Evolutionary conservation across 2,329 filamentous ascomycete genomes (phyloP).

Genomic region (Thelonectria discophora): DNA sequence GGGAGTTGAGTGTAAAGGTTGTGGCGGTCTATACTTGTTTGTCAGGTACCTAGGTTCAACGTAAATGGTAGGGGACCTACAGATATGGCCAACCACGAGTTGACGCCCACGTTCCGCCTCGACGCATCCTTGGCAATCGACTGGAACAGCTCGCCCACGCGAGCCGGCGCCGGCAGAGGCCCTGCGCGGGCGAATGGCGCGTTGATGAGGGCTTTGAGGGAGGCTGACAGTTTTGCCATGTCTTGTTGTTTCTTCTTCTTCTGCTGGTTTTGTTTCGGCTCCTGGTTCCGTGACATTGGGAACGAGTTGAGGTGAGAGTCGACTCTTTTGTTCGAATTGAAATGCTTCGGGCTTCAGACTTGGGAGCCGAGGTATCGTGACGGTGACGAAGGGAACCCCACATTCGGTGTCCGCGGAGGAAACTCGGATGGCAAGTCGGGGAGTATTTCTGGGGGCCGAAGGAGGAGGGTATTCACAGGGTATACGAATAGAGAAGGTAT

Average conservation of each 20-base stretch:
- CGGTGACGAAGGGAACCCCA: conserved; percentile 26
- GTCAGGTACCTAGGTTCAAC: conserved; percentile 20
- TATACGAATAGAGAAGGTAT: background rate
- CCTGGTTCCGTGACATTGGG: conserved; percentile 28
- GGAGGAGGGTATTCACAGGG: background rate
- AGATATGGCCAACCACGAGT: conserved; percentile 73
- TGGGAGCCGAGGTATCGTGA: conserved; percentile 29
- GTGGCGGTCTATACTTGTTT: conserved; percentile 70
- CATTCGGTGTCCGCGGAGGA: conserved; percentile 15
- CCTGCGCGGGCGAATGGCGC: conserved; percentile 72
- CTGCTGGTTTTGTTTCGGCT: conserved; percentile 5
- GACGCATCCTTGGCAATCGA: conserved; percentile 70
- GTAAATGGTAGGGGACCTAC: conserved; percentile 49
- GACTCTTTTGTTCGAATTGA: conserved; percentile 19
- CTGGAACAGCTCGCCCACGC: conserved; percentile 71
- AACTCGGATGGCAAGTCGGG: conserved; percentile 22
- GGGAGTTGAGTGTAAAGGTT: conserved; percentile 87
- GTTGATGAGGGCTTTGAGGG: conserved; percentile 79
- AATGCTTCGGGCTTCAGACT: conserved; percentile 30
- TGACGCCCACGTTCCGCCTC: conserved; percentile 67
- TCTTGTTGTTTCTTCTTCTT: conserved; percentile 26
- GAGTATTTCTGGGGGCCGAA: conserved; percentile 32
- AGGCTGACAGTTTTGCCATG: conserved; percentile 78
- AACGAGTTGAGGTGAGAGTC: background rate
- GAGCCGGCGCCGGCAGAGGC: conserved; percentile 69